phyloP scores from a whole-genome alignment of 2,329 filamentous ascomycete species.

The Fusarium sp. region DNA sequence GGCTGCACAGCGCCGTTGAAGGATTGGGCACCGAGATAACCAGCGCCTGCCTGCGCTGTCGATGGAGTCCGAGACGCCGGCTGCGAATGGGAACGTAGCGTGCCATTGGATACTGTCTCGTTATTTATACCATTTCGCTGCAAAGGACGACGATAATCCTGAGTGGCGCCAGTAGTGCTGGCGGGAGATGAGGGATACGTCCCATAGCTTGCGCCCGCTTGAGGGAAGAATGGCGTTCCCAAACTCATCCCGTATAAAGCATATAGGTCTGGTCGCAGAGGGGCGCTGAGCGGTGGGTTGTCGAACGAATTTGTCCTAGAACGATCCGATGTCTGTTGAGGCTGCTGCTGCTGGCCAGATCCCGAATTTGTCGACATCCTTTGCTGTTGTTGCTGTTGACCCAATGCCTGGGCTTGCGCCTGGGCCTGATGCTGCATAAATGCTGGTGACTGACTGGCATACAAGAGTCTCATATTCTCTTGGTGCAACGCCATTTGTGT shows the following conservation, averaged over 20 bases:
- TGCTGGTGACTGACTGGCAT: conserved; percentile 47
- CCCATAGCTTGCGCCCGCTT: conserved; percentile 55
- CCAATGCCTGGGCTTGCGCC: conserved; percentile 42
- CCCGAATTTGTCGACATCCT: conserved; percentile 29
- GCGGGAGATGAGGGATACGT: conserved; percentile 67
- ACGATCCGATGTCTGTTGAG: conserved; percentile 55
- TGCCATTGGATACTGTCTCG: conserved; percentile 62
- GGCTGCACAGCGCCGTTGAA: conserved; percentile 50
- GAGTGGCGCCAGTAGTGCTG: conserved; percentile 51
- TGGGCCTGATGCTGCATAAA: conserved; percentile 47
- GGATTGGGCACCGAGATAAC: conserved; percentile 47
- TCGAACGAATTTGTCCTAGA: conserved; percentile 72
- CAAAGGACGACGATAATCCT: conserved; percentile 66
- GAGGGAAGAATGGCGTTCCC: conserved; percentile 58
- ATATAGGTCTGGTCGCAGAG: conserved; percentile 66
- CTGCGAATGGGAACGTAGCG: conserved; percentile 73
- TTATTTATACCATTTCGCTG: conserved; percentile 62
- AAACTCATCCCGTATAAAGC: conserved; percentile 56
- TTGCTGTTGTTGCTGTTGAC: conserved; percentile 49
- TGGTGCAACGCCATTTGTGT: conserved; percentile 55
- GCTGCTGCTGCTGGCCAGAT: conserved; percentile 42
- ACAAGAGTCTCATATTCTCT: conserved; percentile 51
- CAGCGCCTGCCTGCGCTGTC: conserved; percentile 41
- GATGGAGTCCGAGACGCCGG: conserved; percentile 62
- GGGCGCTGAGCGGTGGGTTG: conserved; percentile 66